Percentiles rank a stretch among this genome's conserved stretches.
These are phyloP conservation scores for Phytophthora fragariaefolia DNA, from an alignment of 352 stramenopile genomes.

Conservation along the genomic window DNA sequence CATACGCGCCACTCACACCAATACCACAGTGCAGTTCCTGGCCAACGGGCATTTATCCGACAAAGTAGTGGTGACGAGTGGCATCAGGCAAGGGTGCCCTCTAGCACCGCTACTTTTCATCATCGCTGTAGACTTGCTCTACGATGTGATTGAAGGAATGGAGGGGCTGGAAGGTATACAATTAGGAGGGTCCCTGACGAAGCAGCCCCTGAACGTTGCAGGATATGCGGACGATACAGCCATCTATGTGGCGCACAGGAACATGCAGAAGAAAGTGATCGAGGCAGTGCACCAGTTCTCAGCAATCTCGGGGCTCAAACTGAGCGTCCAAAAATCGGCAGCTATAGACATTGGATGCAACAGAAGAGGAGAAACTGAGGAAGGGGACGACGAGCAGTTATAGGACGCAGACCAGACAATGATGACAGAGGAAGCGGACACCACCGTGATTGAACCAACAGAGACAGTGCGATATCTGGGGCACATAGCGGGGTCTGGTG, in stretches of 20 bases:
- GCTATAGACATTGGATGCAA: too few species aligned
- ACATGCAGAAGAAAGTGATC: neutral
- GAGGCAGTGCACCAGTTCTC: neutral
- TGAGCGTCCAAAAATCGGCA: too few species aligned
- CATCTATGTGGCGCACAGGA: neutral
- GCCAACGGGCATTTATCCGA: neutral
- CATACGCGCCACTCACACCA: neutral
- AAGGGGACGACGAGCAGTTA: too few species aligned
- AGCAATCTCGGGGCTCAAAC: neutral
- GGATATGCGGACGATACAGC: constrained; percentile 18
- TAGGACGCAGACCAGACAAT: too few species aligned
- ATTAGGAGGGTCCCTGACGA: neutral
- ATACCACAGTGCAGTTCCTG: neutral
- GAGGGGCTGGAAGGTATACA: neutral
- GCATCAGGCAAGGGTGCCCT: too few species aligned
- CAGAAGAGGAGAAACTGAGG: too few species aligned
- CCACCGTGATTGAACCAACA: too few species aligned
- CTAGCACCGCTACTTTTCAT: constrained; percentile 10
- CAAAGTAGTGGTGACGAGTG: neutral
- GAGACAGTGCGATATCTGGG: too few species aligned
- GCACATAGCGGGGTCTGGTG: too few species aligned
- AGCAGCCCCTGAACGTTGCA: constrained; percentile 1
- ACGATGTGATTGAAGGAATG: neutral
- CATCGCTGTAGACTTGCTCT: neutral
- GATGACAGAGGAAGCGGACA: too few species aligned